Percentiles rank a stretch among this genome's conserved stretches.
phyloP scores from a whole-genome alignment of 108 stramenopile species.

The Skeletonema tropicum region DNA sequence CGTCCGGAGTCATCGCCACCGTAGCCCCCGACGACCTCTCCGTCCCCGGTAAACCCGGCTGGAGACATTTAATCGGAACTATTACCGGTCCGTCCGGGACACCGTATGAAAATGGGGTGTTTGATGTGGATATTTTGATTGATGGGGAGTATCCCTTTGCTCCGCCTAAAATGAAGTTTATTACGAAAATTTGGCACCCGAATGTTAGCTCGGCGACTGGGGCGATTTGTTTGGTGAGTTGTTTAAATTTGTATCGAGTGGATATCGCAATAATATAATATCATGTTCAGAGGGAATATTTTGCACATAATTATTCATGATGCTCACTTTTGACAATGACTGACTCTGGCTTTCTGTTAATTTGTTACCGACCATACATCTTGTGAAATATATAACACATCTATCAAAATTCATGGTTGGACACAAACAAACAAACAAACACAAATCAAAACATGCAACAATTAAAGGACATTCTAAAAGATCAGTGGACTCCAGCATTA shows the following conservation, averaged over 20 bases:
- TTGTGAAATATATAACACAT: not conserved
- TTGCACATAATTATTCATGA: too few relatives aligned
- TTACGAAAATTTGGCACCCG: slow-evolving; percentile 97
- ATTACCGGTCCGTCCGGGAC: slow-evolving; percentile 79
- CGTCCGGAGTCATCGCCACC: slow-evolving; percentile 26
- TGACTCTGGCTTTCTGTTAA: not conserved
- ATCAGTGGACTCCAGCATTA: slow-evolving; percentile 96
- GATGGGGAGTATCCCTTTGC: slow-evolving; percentile 91
- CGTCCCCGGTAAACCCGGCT: slow-evolving; percentile 27
- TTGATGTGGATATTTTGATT: slow-evolving; percentile 81
- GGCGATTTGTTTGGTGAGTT: slow-evolving; percentile 93
- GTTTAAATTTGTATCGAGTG: too few relatives aligned
- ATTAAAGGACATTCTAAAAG: slow-evolving; percentile 94
- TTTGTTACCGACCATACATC: not conserved
- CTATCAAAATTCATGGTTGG: not conserved
- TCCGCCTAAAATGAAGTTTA: slow-evolving; percentile 95
- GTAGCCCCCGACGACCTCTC: slow-evolving; percentile 21
- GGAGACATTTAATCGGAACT: slow-evolving; percentile 66
- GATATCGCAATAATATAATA: too few relatives aligned
- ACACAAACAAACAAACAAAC: not conserved
- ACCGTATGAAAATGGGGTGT: slow-evolving; percentile 82
- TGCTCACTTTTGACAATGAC: not conserved
- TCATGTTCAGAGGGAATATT: too few relatives aligned
- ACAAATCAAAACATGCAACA: not conserved
- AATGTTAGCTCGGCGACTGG: slow-evolving; percentile 96